These are phyloP conservation scores for Starmera caribaea DNA, from an alignment of 805 yeast genomes.

Conservation along the genomic window DNA sequence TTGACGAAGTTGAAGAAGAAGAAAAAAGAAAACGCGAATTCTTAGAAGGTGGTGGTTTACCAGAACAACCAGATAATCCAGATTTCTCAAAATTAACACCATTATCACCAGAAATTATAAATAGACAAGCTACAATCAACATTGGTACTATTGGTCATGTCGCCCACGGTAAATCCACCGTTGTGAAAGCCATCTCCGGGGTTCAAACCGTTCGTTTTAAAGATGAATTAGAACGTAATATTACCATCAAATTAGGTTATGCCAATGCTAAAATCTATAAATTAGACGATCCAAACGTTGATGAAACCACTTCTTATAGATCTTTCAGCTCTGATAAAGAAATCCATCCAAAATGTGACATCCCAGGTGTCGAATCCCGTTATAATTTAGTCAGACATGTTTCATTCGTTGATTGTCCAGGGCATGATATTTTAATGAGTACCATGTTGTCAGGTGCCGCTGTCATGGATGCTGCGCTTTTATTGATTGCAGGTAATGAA, in stretches of 20 bases:
- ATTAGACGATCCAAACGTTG: slow-evolving; percentile 77
- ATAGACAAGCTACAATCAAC: slow-evolving; percentile 97
- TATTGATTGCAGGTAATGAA: slow-evolving; percentile 96
- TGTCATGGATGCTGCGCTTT: slow-evolving; percentile 98
- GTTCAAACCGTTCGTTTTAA: slow-evolving; percentile 99
- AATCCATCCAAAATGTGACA: slow-evolving; percentile 84
- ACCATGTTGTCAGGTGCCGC: slow-evolving; percentile 99
- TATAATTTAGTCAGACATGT: slow-evolving; percentile 91
- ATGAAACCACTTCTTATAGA: slow-evolving; percentile 90
- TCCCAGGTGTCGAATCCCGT: slow-evolving; percentile 83
- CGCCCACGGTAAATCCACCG: slow-evolving; percentile 92
- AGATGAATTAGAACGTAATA: slow-evolving; percentile 97
- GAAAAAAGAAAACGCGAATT: slow-evolving; percentile 77
- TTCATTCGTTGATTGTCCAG: slow-evolving; percentile 98
- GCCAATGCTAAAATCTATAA: slow-evolving; percentile 98
- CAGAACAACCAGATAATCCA: slow-evolving; percentile 89
- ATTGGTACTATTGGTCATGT: slow-evolving; percentile 97
- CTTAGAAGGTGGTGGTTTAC: slow-evolving; percentile 97
- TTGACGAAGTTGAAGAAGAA: slow-evolving; percentile 63
- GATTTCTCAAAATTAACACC: slow-evolving; percentile 80
- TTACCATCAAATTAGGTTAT: slow-evolving; percentile 96
- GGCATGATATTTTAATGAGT: slow-evolving; percentile 99
- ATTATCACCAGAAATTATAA: slow-evolving; percentile 87
- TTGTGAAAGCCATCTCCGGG: slow-evolving; percentile 93
- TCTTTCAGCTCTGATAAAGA: slow-evolving; percentile 94